A percentile compares a stretch with the other conserved stretches of the same genome.
phyloP scores from a whole-genome alignment of 768 basidiomycete species.

The Panus rudis region DNA sequence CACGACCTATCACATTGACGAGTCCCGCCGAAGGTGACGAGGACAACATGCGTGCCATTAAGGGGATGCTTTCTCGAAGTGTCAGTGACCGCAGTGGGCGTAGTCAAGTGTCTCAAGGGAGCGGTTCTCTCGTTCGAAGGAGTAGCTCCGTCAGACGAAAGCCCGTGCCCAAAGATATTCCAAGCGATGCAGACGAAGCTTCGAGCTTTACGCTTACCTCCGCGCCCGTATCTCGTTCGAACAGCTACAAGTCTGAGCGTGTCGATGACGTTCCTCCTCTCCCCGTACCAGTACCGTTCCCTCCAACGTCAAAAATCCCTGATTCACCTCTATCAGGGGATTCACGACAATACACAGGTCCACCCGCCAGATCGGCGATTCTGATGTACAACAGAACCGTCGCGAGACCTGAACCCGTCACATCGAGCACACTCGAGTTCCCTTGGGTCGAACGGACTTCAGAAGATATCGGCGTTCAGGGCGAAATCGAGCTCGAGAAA shows the following conservation, averaged over 20 bases:
- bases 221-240: no score
- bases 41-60: background rate
- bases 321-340: no score
- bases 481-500: conserved; percentile 6
- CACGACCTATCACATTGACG: background rate
- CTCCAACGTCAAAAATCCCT: no score
- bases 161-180: conserved; percentile 10
- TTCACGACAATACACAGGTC: no score
- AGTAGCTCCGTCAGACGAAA: conserved; percentile 12
- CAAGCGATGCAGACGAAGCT: no score
- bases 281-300: no score
- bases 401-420: no score
- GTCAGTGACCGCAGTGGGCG: background rate
- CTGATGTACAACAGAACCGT: no score
- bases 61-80: background rate
- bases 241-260: no score
- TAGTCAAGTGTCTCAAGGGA: background rate
- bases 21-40: conserved; percentile 3
- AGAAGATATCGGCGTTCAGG: conserved; percentile 3
- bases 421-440: conserved; percentile 3
- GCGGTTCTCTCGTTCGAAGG: conserved; percentile 6
- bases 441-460: conserved; percentile 1
- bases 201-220: no score
- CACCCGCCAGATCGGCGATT: no score
- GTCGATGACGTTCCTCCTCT: no score